Evolutionary conservation across 257 asterid genomes (phyloP), one percentile per base, ranked within the genome.

Genomic region (Cynanchum wilfordii): DNA sequence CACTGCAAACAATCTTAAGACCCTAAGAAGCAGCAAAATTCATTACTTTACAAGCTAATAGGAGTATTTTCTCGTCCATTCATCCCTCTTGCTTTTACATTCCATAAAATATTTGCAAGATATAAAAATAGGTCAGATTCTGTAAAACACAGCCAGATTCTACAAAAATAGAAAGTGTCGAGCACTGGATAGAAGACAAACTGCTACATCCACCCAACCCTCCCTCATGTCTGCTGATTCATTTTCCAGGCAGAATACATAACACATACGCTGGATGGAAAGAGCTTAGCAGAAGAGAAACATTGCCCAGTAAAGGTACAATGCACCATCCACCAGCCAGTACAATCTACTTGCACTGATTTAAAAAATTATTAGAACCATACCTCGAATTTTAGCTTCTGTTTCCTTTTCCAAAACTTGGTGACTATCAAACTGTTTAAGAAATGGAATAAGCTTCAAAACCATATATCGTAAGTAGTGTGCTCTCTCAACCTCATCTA

Each of bases 341-440:
- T 1, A 62, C 10, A 16, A 4, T 33, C 4, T 33, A 63, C 25
- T 17, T 33, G 47, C 11, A 68, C 58, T 45, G 16, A 3, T 24
- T 66, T 2, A 13, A 0, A 50, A 50, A 47, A 38, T 49, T 9
- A 17, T 44, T 1, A 8, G 45, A 76, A 57, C 15, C n/a, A 72
- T 86, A 88, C 95, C 95, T 66, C 60, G 80, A 75, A 76, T 83
- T 17, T 73, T 80, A 45, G 89, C 89, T 77, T 88, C 95, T 13
- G 49, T 67, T 30, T 82, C 86, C 67, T 72, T 86, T 78, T 86
- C 91, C 75, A 44, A 50, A 45, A 55, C 72, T 72, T 86, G 91
- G 10, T 82, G 85, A 25, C n/a, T 60, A 70, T 80, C 56, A 66
- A 88, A 79, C 56, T 84, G 72, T 49, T 76, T 30, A 57, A 88